Conservation (phyloP, 257 asterid species). For the Echites panduratus region DNA sequence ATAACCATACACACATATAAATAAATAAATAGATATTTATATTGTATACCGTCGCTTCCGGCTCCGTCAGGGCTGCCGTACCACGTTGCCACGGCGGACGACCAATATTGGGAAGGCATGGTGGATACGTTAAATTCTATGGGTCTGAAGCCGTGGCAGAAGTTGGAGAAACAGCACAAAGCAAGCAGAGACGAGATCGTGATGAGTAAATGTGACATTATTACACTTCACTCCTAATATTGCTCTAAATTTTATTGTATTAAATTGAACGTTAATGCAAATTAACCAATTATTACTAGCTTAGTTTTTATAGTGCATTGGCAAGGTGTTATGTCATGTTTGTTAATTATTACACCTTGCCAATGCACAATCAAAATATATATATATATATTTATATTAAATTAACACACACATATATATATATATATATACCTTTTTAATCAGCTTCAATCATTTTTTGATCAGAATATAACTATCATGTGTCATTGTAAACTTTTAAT, state of each 20-base stretch:
- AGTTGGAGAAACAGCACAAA: constrained; percentile 19
- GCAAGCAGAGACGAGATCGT: constrained; percentile 4
- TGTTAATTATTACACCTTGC: no score
- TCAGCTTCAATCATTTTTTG: no score
- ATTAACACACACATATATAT: no score
- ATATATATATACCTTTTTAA: no score
- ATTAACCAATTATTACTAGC: background rate
- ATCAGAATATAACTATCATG: no score
- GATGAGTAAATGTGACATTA: constrained; percentile 14
- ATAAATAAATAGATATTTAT: no score
- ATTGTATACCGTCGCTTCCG: constrained; percentile 70
- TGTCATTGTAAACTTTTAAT: no score
- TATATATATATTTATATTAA: no score
- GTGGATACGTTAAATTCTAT: constrained; percentile 33
- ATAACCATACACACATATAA: no score
- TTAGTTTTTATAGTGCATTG: no score
- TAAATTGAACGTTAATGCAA: background rate
- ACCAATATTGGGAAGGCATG: constrained; percentile 29
- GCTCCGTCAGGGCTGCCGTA: constrained; percentile 67
- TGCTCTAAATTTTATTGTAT: background rate
- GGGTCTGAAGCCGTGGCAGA: constrained; percentile 27
- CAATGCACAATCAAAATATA: no score
- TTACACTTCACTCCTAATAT: background rate
- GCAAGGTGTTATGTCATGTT: no score
- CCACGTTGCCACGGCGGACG: constrained; percentile 65